phyloP scores from a whole-genome alignment of 495 filamentous ascomycete genomes.

The Sabuloglossum arenarium region DNA sequence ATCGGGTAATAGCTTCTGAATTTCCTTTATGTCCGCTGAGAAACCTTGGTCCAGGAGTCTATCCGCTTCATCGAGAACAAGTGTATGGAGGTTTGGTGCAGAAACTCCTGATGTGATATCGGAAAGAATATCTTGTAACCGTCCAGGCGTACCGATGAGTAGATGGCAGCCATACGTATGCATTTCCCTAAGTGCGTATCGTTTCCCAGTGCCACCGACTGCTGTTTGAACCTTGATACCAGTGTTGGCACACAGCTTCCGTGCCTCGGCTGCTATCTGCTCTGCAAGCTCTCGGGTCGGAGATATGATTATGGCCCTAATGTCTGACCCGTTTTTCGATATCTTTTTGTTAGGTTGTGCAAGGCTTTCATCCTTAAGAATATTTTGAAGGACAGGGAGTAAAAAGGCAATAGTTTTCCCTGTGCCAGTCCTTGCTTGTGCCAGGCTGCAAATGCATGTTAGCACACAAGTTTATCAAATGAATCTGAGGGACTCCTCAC shows the following conservation, averaged over 20 bases:
- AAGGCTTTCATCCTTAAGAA: slow-evolving; percentile 38
- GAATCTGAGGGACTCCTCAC: slow-evolving; percentile 27
- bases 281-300: slow-evolving; percentile 90
- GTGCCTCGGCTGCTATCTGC: slow-evolving; percentile 75
- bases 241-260: slow-evolving; percentile 42
- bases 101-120: slow-evolving; percentile 42
- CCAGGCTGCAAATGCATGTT: slow-evolving; percentile 13
- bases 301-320: slow-evolving; percentile 77
- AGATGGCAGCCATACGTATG: slow-evolving; percentile 65
- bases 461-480: neutral
- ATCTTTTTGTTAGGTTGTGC: slow-evolving; percentile 15
- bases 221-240: slow-evolving; percentile 62
- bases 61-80: slow-evolving; percentile 92
- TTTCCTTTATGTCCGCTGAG: slow-evolving; percentile 48
- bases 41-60: slow-evolving; percentile 83
- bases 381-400: slow-evolving; percentile 23
- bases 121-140: slow-evolving; percentile 63
- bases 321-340: slow-evolving; percentile 28
- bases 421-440: slow-evolving; percentile 25
- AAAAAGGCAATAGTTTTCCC: slow-evolving; percentile 26
- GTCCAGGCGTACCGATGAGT: slow-evolving; percentile 77
- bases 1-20: slow-evolving; percentile 44
- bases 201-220: slow-evolving; percentile 74
- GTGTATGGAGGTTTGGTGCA: slow-evolving; percentile 49
- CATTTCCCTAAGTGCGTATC: slow-evolving; percentile 34